These are phyloP conservation scores for Penicillium cosmopolitanum DNA, from an alignment of 495 filamentous ascomycete genomes.

Conservation along the genomic window DNA sequence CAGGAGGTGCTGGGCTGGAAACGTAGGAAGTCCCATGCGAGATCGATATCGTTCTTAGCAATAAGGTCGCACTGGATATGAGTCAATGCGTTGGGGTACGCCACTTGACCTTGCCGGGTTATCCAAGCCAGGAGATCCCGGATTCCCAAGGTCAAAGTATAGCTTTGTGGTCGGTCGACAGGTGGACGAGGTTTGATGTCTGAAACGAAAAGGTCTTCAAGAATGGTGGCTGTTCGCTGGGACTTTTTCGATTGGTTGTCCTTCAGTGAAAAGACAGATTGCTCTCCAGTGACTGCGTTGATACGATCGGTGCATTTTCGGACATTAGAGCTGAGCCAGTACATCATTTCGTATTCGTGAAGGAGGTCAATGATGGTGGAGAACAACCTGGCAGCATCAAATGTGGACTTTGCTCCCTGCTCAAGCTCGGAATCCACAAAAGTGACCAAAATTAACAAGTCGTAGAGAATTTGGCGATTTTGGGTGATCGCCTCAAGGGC, in stretches of 20 bases:
- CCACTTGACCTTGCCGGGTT: constrained; percentile 47
- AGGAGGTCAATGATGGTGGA: constrained; percentile 66
- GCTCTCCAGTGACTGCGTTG: constrained; percentile 22
- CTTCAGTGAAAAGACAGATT: constrained; percentile 33
- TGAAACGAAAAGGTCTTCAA: constrained; percentile 54
- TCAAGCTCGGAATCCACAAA: constrained; percentile 82
- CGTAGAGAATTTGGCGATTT: constrained; percentile 67
- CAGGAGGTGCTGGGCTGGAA: constrained; percentile 70
- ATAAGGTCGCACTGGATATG: constrained; percentile 73
- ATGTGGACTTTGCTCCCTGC: constrained; percentile 63
- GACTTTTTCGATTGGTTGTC: constrained; percentile 28
- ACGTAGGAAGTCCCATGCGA: constrained; percentile 74
- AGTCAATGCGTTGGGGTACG: constrained; percentile 51
- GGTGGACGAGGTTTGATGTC: constrained; percentile 50
- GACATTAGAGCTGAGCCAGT: constrained; percentile 73
- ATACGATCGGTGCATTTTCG: constrained; percentile 35
- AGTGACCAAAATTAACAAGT: constrained; percentile 79
- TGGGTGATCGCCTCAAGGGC: constrained; percentile 78
- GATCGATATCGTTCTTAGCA: constrained; percentile 67
- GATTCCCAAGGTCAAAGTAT: constrained; percentile 51
- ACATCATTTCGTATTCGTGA: constrained; percentile 73
- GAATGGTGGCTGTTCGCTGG: constrained; percentile 41
- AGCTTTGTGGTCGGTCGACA: constrained; percentile 47
- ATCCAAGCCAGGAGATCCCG: constrained; percentile 55
- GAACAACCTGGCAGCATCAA: constrained; percentile 71